Evolutionary conservation across 2,329 filamentous ascomycete genomes (phyloP).

Genomic region (Seiridium cupressi): DNA sequence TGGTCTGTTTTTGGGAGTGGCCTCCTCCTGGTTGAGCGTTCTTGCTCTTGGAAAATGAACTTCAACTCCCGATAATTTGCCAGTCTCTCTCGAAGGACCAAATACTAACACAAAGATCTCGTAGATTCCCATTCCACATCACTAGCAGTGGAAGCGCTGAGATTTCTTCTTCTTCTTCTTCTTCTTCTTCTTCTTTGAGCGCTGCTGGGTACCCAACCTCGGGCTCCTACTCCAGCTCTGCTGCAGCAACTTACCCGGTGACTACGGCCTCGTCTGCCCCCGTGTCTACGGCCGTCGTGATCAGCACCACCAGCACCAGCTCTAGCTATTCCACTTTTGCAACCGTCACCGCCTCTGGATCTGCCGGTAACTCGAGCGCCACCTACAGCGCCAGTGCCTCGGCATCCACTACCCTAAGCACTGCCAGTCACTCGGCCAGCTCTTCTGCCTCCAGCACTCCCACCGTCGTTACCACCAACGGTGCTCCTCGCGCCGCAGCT

Average conservation of each 20-base stretch:
- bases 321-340: slow-evolving; percentile 13
- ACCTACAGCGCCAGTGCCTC: slow-evolving; percentile 19
- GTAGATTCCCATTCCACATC: not conserved
- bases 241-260: too few species aligned
- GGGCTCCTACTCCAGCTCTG: slow-evolving; percentile 10
- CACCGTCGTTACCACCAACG: slow-evolving; percentile 21
- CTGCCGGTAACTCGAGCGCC: slow-evolving; percentile 2
- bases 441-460: slow-evolving; percentile 15
- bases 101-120: not conserved
- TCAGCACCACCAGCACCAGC: slow-evolving; percentile 18
- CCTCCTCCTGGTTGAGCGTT: too few species aligned
- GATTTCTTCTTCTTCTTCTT: not conserved
- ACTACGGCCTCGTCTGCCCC: slow-evolving; percentile 17
- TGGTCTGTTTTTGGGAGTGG: too few species aligned
- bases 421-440: slow-evolving; percentile 27
- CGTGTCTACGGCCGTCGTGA: slow-evolving; percentile 19
- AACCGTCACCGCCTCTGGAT: slow-evolving; percentile 14
- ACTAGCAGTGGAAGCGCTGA: not conserved
- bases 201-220: not conserved
- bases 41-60: too few species aligned
- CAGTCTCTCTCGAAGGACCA: not conserved
- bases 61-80: too few species aligned
- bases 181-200: not conserved
- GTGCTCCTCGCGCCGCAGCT: slow-evolving; percentile 31
- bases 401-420: slow-evolving; percentile 23